These are phyloP conservation scores for Fusarium marasasianum DNA, from an alignment of 2,329 filamentous ascomycete species.

Conservation along the genomic window DNA sequence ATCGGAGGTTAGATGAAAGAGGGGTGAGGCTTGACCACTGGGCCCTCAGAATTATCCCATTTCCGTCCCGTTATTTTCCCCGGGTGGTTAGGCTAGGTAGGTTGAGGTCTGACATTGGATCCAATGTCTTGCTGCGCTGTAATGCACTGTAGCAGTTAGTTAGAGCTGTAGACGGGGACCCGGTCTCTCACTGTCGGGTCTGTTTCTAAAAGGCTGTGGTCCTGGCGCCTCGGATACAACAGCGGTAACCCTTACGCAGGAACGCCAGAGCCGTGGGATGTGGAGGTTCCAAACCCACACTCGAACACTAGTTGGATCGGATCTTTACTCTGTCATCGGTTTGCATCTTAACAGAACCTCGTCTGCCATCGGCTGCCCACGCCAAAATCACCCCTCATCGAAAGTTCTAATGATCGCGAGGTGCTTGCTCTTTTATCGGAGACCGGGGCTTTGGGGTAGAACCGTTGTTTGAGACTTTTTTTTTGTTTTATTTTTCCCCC, in stretches of 20 bases:
- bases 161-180: neutral
- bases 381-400: slow-evolving; percentile 34
- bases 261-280: slow-evolving; percentile 41
- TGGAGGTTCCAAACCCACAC: slow-evolving; percentile 38
- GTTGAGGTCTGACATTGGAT: neutral
- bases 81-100: neutral
- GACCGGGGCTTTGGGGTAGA: slow-evolving; percentile 10
- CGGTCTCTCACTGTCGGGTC: neutral
- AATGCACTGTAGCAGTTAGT: neutral
- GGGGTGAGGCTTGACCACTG: slow-evolving; percentile 17
- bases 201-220: slow-evolving; percentile 16
- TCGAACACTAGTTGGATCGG: slow-evolving; percentile 40
- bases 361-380: slow-evolving; percentile 34
- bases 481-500: neutral
- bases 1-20: slow-evolving; percentile 5
- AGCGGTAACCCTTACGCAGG: slow-evolving; percentile 45
- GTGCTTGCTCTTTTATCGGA: slow-evolving; percentile 12
- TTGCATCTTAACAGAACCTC: slow-evolving; percentile 18
- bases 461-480: slow-evolving; percentile 35
- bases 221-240: slow-evolving; percentile 32
- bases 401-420: slow-evolving; percentile 22
- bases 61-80: slow-evolving; percentile 21
- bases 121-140: neutral
- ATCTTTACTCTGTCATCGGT: slow-evolving; percentile 42
- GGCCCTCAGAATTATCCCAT: slow-evolving; percentile 16